Evolutionary conservation across 2,329 filamentous ascomycete genomes (phyloP).

Genomic region (Talaromyces islandicus): DNA sequence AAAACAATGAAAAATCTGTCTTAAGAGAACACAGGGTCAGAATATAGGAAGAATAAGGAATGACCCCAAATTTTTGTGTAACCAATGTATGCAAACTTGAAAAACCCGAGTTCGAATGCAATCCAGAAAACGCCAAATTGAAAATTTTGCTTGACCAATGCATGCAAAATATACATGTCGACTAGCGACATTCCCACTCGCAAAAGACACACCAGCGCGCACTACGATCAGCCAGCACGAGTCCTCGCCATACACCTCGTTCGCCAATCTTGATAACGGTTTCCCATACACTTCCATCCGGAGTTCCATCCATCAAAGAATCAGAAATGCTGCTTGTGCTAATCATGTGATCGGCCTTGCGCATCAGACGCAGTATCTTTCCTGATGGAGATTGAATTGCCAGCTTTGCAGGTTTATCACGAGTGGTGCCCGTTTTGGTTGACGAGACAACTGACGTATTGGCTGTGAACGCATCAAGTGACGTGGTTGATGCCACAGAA

Average conservation of each 20-base stretch:
- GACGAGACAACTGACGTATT: conserved; percentile 51
- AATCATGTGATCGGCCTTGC: conserved; percentile 43
- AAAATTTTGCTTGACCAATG: neutral
- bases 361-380: conserved; percentile 71
- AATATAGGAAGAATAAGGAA: neutral
- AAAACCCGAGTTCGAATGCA: neutral
- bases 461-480: conserved; percentile 33
- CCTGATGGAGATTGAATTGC: conserved; percentile 91
- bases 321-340: conserved; percentile 25
- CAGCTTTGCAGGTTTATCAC: conserved; percentile 82
- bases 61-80: neutral
- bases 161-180: neutral
- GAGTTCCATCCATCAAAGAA: conserved; percentile 29
- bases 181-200: conserved; percentile 57
- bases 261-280: conserved; percentile 63
- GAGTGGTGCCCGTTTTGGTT: conserved; percentile 18
- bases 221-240: conserved; percentile 59
- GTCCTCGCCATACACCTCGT: conserved; percentile 55
- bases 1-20: neutral
- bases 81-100: neutral
- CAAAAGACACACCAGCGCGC: conserved; percentile 65
- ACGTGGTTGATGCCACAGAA: conserved; percentile 44
- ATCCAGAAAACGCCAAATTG: neutral
- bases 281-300: conserved; percentile 57
- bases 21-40: neutral